Percentiles rank a stretch among this genome's conserved stretches.
These are phyloP conservation scores for Aeschynomene evenia DNA, from an alignment of 306 rosid genomes.

Conservation along the genomic window DNA sequence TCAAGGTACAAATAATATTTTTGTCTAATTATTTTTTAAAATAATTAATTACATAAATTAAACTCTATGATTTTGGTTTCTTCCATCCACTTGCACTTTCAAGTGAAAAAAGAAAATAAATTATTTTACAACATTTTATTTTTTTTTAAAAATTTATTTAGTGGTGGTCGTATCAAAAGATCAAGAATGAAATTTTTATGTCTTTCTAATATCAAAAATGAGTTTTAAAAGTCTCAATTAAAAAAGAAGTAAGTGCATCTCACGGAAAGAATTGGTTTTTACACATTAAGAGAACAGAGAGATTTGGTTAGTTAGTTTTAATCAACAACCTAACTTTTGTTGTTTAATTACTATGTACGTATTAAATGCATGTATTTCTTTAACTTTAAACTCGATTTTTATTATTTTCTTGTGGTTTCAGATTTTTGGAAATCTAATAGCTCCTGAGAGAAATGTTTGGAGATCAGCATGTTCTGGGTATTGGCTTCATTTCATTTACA, in stretches of 20 bases:
- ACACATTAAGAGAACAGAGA: background rate
- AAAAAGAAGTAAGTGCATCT: no score
- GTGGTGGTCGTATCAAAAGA: background rate
- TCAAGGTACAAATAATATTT: slow-evolving; percentile 16
- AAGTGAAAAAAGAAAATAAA: background rate
- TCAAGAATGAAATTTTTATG: background rate
- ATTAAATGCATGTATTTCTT: no score
- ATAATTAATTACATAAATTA: background rate
- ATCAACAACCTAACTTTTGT: background rate
- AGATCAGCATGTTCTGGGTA: background rate
- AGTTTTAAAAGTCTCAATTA: background rate
- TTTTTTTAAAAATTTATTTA: no score
- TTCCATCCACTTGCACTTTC: background rate
- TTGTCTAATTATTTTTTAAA: background rate
- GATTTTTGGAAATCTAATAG: slow-evolving; percentile 30
- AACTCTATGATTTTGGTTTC: background rate
- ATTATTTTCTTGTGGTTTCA: background rate
- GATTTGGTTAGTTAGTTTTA: no score
- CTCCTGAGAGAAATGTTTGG: slow-evolving; percentile 31
- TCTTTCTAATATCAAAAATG: background rate
- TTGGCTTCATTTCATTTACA: background rate
- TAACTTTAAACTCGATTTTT: background rate
- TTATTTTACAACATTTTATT: no score
- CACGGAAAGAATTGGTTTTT: background rate
- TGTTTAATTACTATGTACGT: no score